Percentiles rank a stretch among this genome's conserved stretches.
Conservation (phyloP, 177 flowering plant genomes). For the Vitis hybrid region DNA sequence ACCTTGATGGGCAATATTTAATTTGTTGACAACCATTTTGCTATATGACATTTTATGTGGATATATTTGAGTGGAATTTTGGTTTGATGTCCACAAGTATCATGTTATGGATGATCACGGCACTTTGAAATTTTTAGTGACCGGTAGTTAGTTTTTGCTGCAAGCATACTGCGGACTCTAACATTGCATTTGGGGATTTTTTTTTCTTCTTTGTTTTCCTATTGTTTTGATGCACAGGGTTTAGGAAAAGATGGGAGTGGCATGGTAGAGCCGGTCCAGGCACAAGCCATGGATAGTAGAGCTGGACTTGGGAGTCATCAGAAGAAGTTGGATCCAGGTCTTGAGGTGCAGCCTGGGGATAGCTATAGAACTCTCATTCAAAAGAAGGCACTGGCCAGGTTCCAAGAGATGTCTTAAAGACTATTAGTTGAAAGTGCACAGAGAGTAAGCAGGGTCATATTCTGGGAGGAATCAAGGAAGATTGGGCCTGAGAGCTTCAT, state of each 20-base stretch:
- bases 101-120: no score
- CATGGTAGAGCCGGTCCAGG: constrained; percentile 90
- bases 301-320: constrained; percentile 93
- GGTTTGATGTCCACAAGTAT: no score
- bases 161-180: neutral
- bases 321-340: constrained; percentile 71
- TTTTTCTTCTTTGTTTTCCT: constrained; percentile 3
- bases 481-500: no score
- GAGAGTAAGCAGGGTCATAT: no score
- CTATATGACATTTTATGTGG: no score
- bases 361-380: constrained; percentile 85
- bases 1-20: no score
- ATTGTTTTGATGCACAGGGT: constrained; percentile 51
- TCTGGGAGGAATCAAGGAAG: no score
- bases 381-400: constrained; percentile 92
- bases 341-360: constrained; percentile 90
- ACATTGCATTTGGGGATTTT: constrained; percentile 5
- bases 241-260: constrained; percentile 98
- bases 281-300: constrained; percentile 63
- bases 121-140: no score
- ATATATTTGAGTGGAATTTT: no score
- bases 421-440: no score
- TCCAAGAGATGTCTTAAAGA: constrained; percentile 74
- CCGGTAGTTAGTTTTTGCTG: neutral
- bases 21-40: no score